Percentiles rank a stretch among this genome's conserved stretches.
Conservation (phyloP, 176 grass and related monocot species). For the Musa troglodytarum region DNA sequence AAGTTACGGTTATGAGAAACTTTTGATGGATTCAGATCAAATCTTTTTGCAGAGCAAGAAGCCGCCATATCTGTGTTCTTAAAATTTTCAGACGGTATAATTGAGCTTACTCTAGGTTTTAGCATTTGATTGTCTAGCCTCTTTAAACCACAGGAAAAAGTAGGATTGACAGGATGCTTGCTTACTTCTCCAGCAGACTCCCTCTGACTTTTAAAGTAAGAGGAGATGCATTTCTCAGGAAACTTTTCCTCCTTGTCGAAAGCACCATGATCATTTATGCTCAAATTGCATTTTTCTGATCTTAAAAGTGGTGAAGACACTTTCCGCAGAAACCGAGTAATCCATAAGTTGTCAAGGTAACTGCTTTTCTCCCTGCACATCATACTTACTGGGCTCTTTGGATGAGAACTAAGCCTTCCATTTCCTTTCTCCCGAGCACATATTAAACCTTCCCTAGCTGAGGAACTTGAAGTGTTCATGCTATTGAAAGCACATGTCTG, state of each 20-base stretch:
- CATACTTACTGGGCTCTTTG: slow-evolving; percentile 22
- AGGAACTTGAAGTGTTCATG: slow-evolving; percentile 22
- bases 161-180: not conserved
- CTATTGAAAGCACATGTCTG: slow-evolving; percentile 17
- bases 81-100: slow-evolving; percentile 32
- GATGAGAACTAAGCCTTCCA: slow-evolving; percentile 11
- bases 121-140: slow-evolving; percentile 34
- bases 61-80: slow-evolving; percentile 58
- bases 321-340: slow-evolving; percentile 72
- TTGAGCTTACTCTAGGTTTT: slow-evolving; percentile 48
- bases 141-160: slow-evolving; percentile 5
- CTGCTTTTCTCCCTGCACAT: slow-evolving; percentile 19
- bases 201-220: not conserved
- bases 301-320: slow-evolving; percentile 25
- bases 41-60: slow-evolving; percentile 76
- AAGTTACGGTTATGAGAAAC: slow-evolving; percentile 1
- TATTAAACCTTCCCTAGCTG: slow-evolving; percentile 28
- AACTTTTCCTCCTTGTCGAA: slow-evolving; percentile 23
- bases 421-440: slow-evolving; percentile 33
- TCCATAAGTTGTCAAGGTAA: slow-evolving; percentile 58
- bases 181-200: not conserved
- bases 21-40: slow-evolving; percentile 44
- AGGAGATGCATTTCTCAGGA: slow-evolving; percentile 16
- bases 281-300: slow-evolving; percentile 35
- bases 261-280: slow-evolving; percentile 22